A percentile compares a stretch with the other conserved stretches of the same genome.
phyloP scores from a whole-genome alignment of 306 rosid genomes.

The Cicer bijugum region DNA sequence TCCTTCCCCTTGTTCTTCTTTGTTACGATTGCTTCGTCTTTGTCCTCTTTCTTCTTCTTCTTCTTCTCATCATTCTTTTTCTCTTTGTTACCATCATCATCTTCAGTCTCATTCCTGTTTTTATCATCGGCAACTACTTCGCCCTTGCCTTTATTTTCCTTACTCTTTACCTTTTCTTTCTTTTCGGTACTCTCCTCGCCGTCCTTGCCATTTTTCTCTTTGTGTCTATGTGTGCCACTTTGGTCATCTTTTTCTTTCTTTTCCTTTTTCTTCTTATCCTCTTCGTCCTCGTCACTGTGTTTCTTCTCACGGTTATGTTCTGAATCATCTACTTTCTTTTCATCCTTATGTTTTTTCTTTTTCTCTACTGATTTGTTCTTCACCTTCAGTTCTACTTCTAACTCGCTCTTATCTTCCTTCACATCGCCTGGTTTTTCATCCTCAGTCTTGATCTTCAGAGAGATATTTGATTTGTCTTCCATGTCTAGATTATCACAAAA shows the following conservation, averaged over 20 bases:
- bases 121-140: background rate
- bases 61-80: conserved; percentile 17
- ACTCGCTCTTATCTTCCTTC: conserved; percentile 49
- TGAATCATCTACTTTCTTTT: conserved; percentile 33
- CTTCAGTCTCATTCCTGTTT: background rate
- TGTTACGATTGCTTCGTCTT: background rate
- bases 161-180: conserved; percentile 2
- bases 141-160: conserved; percentile 6
- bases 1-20: conserved; percentile 20
- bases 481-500: conserved; percentile 43
- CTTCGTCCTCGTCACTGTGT: conserved; percentile 25
- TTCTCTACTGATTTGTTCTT: conserved; percentile 57
- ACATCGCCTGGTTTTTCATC: conserved; percentile 46
- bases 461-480: conserved; percentile 53
- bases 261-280: conserved; percentile 31
- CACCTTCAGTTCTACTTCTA: conserved; percentile 50
- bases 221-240: too few species aligned
- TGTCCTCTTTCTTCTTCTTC: conserved; percentile 30
- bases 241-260: conserved; percentile 21
- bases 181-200: background rate
- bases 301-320: conserved; percentile 31
- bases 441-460: conserved; percentile 49
- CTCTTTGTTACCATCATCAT: background rate
- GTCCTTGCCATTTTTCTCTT: background rate
- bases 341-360: conserved; percentile 45